These are phyloP conservation scores for Rhodamnia argentea DNA, from an alignment of 345 rosid genomes.

Conservation along the genomic window DNA sequence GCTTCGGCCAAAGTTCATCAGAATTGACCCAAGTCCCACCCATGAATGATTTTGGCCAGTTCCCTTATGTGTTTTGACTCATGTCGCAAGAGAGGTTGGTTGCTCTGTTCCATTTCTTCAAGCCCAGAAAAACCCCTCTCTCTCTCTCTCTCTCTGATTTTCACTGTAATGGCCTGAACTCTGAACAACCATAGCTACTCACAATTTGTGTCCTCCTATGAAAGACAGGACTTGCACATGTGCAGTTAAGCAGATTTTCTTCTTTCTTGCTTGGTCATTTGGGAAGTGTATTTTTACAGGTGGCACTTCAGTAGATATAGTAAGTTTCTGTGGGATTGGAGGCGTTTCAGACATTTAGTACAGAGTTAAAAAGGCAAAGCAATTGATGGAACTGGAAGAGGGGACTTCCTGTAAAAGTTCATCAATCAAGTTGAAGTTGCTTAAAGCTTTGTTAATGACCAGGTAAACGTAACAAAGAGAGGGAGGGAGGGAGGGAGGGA, in stretches of 20 bases:
- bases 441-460: not conserved
- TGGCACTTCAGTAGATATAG: not conserved
- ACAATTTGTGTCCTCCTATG: not conserved
- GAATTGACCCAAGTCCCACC: constrained; percentile 12
- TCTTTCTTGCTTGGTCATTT: not conserved
- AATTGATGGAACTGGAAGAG: not conserved
- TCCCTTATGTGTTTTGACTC: constrained; percentile 20
- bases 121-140: not conserved
- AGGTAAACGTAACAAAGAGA: not conserved
- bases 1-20: constrained; percentile 24
- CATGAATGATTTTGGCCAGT: constrained; percentile 25
- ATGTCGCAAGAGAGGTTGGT: not conserved
- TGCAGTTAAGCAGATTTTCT: not conserved
- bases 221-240: not conserved
- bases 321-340: not conserved
- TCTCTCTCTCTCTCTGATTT: not conserved
- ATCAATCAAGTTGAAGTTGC: not conserved
- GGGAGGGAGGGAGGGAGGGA: not conserved
- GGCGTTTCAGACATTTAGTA: not conserved
- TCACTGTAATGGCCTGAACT: not conserved
- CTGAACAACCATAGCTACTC: not conserved
- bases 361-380: not conserved
- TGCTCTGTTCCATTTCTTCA: not conserved
- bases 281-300: not conserved
- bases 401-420: not conserved